These are phyloP conservation scores for Cyberlindnera veronae DNA, from an alignment of 805 yeast genomes.

Conservation along the genomic window DNA sequence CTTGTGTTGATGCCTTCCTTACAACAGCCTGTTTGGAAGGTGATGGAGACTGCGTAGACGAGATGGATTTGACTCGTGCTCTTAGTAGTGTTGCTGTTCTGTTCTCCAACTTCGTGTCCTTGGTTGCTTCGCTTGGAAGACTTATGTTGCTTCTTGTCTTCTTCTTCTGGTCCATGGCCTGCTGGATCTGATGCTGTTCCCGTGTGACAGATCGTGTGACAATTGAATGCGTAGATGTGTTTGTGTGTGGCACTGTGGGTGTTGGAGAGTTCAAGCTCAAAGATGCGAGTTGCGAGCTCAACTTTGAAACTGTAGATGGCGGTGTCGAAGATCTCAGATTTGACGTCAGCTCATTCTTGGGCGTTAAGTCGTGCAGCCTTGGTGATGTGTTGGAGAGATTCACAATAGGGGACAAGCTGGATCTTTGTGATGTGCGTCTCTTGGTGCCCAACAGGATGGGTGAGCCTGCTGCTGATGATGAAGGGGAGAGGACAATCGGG, in stretches of 20 bases:
- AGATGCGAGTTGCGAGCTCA: constrained; percentile 13
- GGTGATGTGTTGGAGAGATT: constrained; percentile 4
- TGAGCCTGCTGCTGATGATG: background rate
- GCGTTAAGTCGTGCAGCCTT: background rate
- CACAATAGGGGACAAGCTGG: constrained; percentile 12
- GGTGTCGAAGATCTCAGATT: constrained; percentile 1
- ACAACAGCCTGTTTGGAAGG: constrained; percentile 5
- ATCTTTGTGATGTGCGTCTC: constrained; percentile 3
- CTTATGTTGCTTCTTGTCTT: background rate
- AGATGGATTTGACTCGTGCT: constrained; percentile 1
- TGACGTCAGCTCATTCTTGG: background rate
- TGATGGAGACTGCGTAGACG: constrained; percentile 1
- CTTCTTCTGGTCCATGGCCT: constrained; percentile 4
- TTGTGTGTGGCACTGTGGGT: background rate
- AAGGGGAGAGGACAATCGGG: constrained; percentile 7
- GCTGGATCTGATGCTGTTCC: background rate
- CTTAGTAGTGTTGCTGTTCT: constrained; percentile 10
- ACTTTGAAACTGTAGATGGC: constrained; percentile 21
- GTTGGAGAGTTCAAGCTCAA: constrained; percentile 14
- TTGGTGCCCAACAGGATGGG: background rate
- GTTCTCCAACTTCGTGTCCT: constrained; percentile 1
- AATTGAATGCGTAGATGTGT: background rate
- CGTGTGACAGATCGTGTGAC: background rate
- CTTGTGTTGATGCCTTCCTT: constrained; percentile 8
- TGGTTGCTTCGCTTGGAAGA: background rate